Evolutionary conservation across 2,329 filamentous ascomycete genomes (phyloP).

Genomic region (Aureobasidium sp.): DNA sequence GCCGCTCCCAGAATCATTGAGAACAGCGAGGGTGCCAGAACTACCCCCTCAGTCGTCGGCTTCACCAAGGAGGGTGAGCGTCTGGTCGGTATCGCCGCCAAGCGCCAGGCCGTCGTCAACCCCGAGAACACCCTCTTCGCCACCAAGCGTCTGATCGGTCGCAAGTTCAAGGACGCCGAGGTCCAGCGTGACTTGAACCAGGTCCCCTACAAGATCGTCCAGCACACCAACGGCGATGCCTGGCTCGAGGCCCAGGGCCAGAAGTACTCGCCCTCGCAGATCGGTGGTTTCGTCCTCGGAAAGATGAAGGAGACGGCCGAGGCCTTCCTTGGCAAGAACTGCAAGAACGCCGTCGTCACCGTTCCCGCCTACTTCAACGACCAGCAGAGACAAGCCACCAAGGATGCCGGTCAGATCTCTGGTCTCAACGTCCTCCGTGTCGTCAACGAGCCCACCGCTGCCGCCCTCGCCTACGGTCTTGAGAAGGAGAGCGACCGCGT

Average conservation of each 20-base stretch:
- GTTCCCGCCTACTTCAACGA: constrained; percentile 99
- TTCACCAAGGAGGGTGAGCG: constrained; percentile 97
- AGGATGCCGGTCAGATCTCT: constrained; percentile 96
- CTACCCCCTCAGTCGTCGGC: constrained; percentile 96
- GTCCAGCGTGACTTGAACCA: constrained; percentile 99
- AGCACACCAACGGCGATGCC: constrained; percentile 82
- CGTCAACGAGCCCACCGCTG: constrained; percentile 99
- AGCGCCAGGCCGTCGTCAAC: constrained; percentile 99
- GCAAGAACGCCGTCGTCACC: constrained; percentile 97
- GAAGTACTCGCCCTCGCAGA: constrained; percentile 95
- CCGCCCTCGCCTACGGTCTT: constrained; percentile 96
- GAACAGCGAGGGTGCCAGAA: constrained; percentile 99
- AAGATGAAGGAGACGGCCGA: constrained; percentile 99
- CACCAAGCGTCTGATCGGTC: constrained; percentile 98
- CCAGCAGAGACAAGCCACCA: constrained; percentile 99
- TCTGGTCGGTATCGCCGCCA: constrained; percentile 97
- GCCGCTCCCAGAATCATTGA: constrained; percentile 97
- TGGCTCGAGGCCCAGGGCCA: constrained; percentile 96
- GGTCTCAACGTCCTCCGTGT: constrained; percentile 98
- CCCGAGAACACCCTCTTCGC: constrained; percentile 97
- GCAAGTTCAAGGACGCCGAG: constrained; percentile 86
- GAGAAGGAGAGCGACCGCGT: constrained; percentile 98
- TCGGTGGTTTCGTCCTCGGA: constrained; percentile 95
- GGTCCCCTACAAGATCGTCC: constrained; percentile 98
- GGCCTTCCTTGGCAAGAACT: constrained; percentile 96